Evolutionary conservation across 306 rosid species (phyloP).

Genomic region (Hylodesmum podocarpum): DNA sequence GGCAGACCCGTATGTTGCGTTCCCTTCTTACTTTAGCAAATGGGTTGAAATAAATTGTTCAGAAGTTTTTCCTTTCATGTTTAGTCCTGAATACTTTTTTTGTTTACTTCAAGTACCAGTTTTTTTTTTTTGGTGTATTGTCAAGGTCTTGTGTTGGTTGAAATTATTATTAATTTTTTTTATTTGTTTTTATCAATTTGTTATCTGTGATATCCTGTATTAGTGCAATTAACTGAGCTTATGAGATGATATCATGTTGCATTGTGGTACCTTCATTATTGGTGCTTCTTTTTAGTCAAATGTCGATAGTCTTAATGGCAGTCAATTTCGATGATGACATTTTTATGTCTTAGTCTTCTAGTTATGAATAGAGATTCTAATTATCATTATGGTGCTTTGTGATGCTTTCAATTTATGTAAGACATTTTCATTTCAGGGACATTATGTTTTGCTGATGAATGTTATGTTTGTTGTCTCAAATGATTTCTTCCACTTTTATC

Average conservation of each 20-base stretch:
- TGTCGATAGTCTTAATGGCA: not conserved
- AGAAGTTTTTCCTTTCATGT: not conserved
- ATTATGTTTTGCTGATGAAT: conserved; percentile 7
- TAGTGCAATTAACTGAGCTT: conserved; percentile 9
- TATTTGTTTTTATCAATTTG: not conserved
- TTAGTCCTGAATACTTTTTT: not conserved
- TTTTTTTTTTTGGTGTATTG: not conserved
- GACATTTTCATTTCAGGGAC: not conserved
- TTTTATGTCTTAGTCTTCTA: not conserved
- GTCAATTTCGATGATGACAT: not conserved
- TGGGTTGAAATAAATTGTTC: conserved; percentile 1
- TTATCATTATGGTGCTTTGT: not conserved
- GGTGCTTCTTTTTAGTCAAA: not conserved
- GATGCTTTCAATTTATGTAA: not conserved
- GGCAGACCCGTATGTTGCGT: conserved; percentile 87
- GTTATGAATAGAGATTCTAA: not conserved
- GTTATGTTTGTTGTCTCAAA: not conserved
- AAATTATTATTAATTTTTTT: not conserved
- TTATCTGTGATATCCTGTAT: not conserved
- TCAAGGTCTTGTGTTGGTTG: conserved; percentile 20
- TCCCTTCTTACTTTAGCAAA: conserved; percentile 26
- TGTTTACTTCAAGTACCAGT: not conserved
- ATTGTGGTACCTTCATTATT: not conserved
- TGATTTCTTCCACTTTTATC: not conserved
- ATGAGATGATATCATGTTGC: not conserved